Evolutionary conservation across 805 yeast genomes (phyloP).

Genomic region (Maudiozyma serrabonitensis): DNA sequence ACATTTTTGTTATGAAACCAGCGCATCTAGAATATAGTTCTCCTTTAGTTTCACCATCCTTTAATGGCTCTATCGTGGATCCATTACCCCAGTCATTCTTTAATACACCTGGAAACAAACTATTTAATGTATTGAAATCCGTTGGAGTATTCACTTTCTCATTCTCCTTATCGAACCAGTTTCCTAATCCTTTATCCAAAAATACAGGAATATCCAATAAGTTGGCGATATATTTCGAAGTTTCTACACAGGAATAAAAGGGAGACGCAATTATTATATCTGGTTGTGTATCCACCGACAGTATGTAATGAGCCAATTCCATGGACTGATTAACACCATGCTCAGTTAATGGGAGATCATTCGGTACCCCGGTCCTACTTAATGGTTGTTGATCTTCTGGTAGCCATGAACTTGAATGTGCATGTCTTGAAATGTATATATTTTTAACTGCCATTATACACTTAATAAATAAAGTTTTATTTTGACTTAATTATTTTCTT

Average conservation of each 20-base stretch:
- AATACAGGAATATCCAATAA: constrained; percentile 47
- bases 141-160: constrained; percentile 61
- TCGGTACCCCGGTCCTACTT: constrained; percentile 80
- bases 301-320: constrained; percentile 58
- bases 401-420: constrained; percentile 78
- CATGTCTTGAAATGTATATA: constrained; percentile 75
- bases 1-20: constrained; percentile 44
- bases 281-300: constrained; percentile 47
- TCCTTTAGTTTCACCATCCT: constrained; percentile 62
- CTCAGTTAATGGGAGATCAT: constrained; percentile 80
- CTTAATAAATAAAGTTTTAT: too few species aligned
- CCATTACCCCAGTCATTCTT: constrained; percentile 34
- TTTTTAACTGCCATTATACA: constrained; percentile 40
- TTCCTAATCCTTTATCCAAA: constrained; percentile 81
- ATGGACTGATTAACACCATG: constrained; percentile 85
- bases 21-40: constrained; percentile 58
- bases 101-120: constrained; percentile 44
- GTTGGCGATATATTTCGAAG: constrained; percentile 61
- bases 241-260: constrained; percentile 81
- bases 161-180: constrained; percentile 70
- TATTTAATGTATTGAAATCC: constrained; percentile 35
- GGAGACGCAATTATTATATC: constrained; percentile 72
- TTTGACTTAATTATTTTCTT: too few species aligned
- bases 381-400: constrained; percentile 24
- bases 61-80: constrained; percentile 49